phyloP scores from a whole-genome alignment of 768 basidiomycete genomes.

The Termitomyces sp. region DNA sequence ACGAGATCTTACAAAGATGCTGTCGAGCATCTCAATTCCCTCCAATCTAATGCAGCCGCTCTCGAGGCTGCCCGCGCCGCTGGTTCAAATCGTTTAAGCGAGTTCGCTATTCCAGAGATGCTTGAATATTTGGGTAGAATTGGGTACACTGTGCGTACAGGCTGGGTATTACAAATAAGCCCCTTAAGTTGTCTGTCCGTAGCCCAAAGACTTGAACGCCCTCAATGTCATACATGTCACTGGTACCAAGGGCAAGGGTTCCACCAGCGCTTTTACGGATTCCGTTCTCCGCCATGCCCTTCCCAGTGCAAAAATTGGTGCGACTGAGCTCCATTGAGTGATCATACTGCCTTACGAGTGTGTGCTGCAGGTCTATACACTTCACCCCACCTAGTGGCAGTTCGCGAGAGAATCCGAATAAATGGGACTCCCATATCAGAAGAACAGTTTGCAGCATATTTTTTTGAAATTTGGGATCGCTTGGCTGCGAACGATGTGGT shows the following conservation, averaged over 20 bases:
- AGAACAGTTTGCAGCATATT: conserved; percentile 82
- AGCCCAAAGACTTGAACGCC: conserved; percentile 81
- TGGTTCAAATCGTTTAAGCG: conserved; percentile 49
- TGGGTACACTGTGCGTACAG: conserved; percentile 70
- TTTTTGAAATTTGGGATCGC: conserved; percentile 95
- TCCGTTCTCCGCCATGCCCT: conserved; percentile 76
- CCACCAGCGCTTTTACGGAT: conserved; percentile 90
- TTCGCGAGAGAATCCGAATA: conserved; percentile 92
- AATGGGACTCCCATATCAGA: conserved; percentile 90
- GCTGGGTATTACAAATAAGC: not conserved
- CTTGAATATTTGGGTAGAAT: conserved; percentile 83
- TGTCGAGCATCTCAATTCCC: conserved; percentile 66
- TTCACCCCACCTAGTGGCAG: conserved; percentile 94
- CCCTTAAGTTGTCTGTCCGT: conserved; percentile 12
- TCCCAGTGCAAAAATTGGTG: conserved; percentile 81
- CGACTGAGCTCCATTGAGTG: conserved; percentile 17
- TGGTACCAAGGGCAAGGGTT: conserved; percentile 98
- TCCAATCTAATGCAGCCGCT: conserved; percentile 93
- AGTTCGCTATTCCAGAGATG: conserved; percentile 83
- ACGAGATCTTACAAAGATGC: conserved; percentile 70
- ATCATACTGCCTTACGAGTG: not conserved
- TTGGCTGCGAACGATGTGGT: conserved; percentile 65
- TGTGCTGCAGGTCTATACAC: conserved; percentile 77
- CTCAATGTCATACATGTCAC: conserved; percentile 96
- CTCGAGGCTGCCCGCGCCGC: conserved; percentile 79